These are phyloP conservation scores for Gamsiella multidivaricata DNA, from an alignment of 192 early-diverging fungal genomes.

Conservation along the genomic window DNA sequence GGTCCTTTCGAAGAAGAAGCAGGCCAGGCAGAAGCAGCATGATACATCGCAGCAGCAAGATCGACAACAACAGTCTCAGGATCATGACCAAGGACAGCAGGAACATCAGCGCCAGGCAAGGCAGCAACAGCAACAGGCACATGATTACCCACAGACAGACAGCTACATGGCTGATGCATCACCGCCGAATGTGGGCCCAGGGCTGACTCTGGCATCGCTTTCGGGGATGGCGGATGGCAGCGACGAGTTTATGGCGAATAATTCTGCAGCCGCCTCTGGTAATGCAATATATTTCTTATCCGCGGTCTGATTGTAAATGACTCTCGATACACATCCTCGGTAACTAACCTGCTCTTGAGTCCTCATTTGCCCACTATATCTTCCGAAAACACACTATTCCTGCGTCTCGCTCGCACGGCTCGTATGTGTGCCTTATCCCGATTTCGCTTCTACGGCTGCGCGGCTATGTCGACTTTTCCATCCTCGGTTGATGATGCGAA, in stretches of 20 bases:
- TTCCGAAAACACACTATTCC: not conserved
- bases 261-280: constrained; percentile 38
- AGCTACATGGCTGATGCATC: constrained; percentile 32
- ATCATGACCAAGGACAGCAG: not conserved
- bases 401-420: not conserved
- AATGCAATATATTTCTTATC: constrained; percentile 6
- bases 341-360: constrained; percentile 14
- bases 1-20: constrained; percentile 8
- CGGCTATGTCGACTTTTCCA: not conserved
- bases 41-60: constrained; percentile 1
- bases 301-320: not conserved
- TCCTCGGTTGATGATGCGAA: not conserved
- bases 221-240: constrained; percentile 1
- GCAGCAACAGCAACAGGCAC: constrained; percentile 15
- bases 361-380: not conserved
- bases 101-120: constrained; percentile 2
- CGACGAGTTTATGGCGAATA: constrained; percentile 19
- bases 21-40: constrained; percentile 10
- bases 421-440: not conserved
- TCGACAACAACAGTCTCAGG: constrained; percentile 2
- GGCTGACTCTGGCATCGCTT: constrained; percentile 2
- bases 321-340: not conserved
- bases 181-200: constrained; percentile 7
- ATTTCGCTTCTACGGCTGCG: not conserved
- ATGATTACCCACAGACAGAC: not conserved